phyloP scores from a whole-genome alignment of 108 stramenopile species.

The Cyclostephanos invisitatus region DNA sequence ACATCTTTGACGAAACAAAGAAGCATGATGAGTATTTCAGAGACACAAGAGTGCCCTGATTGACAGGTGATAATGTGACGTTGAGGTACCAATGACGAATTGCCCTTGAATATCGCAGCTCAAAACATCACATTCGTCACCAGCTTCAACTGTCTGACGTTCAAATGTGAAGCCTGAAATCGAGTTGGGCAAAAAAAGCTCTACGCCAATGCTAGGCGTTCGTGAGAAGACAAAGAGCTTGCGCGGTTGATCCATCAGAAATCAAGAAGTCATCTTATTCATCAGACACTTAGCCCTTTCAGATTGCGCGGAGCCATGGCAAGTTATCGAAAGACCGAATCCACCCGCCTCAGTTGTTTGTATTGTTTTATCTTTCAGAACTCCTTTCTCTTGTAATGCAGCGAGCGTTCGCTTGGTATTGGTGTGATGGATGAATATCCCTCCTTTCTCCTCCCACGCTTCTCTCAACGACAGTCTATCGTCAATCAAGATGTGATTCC shows the following conservation, averaged over 20 bases:
- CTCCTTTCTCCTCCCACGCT: slow-evolving; percentile 70
- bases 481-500: slow-evolving; percentile 71
- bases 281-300: not conserved
- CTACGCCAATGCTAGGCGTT: not conserved
- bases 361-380: slow-evolving; percentile 15
- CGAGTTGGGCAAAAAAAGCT: not conserved
- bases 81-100: not conserved
- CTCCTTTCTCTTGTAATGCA: slow-evolving; percentile 34
- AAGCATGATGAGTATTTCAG: not conserved
- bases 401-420: slow-evolving; percentile 31
- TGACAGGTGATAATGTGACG: not conserved
- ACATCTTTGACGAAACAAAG: not conserved
- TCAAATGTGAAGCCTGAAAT: not conserved
- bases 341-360: slow-evolving; percentile 1
- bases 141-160: not conserved
- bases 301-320: not conserved
- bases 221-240: not conserved
- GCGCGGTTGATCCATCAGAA: not conserved
- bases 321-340: not conserved
- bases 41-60: not conserved
- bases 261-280: not conserved
- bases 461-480: slow-evolving; percentile 56
- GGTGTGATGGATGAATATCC: slow-evolving; percentile 80
- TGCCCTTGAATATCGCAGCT: too few relatives aligned
- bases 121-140: not conserved